Conservation (phyloP, 768 basidiomycete genomes). For the Suillus subluteus region DNA sequence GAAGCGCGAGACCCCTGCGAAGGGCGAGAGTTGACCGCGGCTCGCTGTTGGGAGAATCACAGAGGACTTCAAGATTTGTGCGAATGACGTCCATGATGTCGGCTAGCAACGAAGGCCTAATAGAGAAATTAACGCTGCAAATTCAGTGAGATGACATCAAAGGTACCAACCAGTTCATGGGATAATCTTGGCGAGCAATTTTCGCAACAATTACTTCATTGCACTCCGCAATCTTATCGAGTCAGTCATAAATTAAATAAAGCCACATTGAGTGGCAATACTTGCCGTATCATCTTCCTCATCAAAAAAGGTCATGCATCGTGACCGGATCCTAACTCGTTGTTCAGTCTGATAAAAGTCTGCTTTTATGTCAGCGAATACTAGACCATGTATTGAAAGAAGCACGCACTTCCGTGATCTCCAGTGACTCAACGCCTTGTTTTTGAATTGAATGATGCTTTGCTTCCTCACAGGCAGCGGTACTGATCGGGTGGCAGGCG, state of each 20-base stretch:
- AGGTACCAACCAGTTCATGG: slow-evolving; percentile 80
- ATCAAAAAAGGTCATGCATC: slow-evolving; percentile 69
- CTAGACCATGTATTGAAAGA: not conserved
- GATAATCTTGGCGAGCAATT: slow-evolving; percentile 79
- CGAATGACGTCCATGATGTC: slow-evolving; percentile 61
- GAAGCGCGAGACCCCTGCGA: slow-evolving; percentile 61
- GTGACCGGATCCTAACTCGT: slow-evolving; percentile 61
- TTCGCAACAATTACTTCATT: slow-evolving; percentile 77
- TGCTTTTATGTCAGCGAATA: slow-evolving; percentile 35
- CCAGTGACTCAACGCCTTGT: slow-evolving; percentile 76
- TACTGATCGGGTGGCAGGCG: slow-evolving; percentile 59
- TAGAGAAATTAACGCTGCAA: slow-evolving; percentile 10
- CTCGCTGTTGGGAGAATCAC: slow-evolving; percentile 44
- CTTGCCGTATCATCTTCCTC: slow-evolving; percentile 76
- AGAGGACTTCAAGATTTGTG: slow-evolving; percentile 52
- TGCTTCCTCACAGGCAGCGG: slow-evolving; percentile 74
- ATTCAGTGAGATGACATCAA: not conserved
- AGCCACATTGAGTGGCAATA: not conserved
- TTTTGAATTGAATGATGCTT: slow-evolving; percentile 90
- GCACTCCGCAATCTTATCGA: slow-evolving; percentile 71
- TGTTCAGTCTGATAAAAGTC: slow-evolving; percentile 73
- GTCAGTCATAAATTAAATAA: slow-evolving; percentile 12
- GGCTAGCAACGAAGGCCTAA: slow-evolving; percentile 30
- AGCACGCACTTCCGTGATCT: slow-evolving; percentile 67
- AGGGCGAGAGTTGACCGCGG: slow-evolving; percentile 51